Evolutionary conservation across 495 filamentous ascomycete species (phyloP), one percentile per base, ranked within the genome.

Genomic region (Aspergillus ostianus): DNA sequence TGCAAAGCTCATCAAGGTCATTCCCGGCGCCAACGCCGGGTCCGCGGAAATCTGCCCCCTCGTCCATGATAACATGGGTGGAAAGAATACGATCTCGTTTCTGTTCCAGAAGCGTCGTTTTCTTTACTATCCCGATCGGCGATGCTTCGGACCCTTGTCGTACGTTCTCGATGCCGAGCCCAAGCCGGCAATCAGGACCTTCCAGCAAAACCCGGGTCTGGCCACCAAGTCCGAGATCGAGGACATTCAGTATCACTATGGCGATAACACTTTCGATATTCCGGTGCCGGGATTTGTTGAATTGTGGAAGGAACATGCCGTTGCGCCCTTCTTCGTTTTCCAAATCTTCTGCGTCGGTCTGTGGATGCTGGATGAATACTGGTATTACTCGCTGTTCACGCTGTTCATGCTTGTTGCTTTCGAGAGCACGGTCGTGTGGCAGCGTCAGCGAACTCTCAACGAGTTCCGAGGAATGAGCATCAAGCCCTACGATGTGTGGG

Each of bases 391-490:
- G 60, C 82, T 99, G 13, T 99, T 99, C 70, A 98, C 94, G 2
- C 86, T 98, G 20, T 93, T 97, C 78, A 98, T 98, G 94, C 86
- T 99, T 36, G 88, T 98, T 60, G 88, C 84, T 49, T 99, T 99
- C 69, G 94, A 99, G 79, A 96, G 93, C 73, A 99, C 94, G 8
- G 94, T 99, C 18, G 94, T 99, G 12, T 99, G 94, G 94, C 94
- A 99, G 78, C 86, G 94, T 59, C 94, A 99, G 80, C 84, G 93
- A 58, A 98, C 94, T n/a, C 72, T 99, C 63, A 93, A 82, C 66
- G 94, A 99, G 72, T 99, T 99, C 78, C 91, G 94, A 51, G 91
- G 93, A 60, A 99, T 99, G 94, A 96, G 90, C 81, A 97, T 99
- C 78, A 93, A 98, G 79, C 94, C 94, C 6, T 97, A 97, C 74